Evolutionary conservation across 1,284 basidiomycete species (phyloP).

Genomic region (Athelia sp.): DNA sequence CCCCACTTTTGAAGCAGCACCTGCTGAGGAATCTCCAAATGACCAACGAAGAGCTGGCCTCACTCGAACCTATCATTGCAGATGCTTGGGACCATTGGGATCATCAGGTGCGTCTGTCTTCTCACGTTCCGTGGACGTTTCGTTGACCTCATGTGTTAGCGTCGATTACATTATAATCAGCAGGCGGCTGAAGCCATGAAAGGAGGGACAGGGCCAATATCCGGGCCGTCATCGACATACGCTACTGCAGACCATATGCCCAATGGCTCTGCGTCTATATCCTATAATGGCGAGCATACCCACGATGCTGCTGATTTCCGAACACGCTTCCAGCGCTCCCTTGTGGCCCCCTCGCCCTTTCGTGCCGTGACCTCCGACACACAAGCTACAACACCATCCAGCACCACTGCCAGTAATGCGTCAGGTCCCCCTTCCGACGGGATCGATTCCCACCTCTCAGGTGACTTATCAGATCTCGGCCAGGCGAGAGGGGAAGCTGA

Average conservation of each 20-base stretch:
- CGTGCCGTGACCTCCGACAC: conserved; percentile 12
- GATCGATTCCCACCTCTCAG: too few relatives aligned
- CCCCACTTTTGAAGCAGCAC: conserved; percentile 67
- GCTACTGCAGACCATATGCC: conserved; percentile 22
- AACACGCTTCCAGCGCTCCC: conserved; percentile 61
- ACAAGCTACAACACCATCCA: not conserved
- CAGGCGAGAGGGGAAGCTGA: conserved; percentile 19
- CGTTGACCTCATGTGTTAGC: conserved; percentile 33
- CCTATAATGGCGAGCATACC: conserved; percentile 13
- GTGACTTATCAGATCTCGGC: conserved; percentile 13
- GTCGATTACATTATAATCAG: conserved; percentile 61
- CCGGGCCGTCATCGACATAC: conserved; percentile 27
- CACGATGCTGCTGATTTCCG: conserved; percentile 53
- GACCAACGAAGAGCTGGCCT: conserved; percentile 72
- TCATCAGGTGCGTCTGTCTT: conserved; percentile 49
- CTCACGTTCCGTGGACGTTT: conserved; percentile 7
- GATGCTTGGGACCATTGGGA: conserved; percentile 82
- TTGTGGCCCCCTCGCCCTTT: conserved; percentile 65
- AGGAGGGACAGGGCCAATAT: conserved; percentile 23
- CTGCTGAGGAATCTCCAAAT: conserved; percentile 65
- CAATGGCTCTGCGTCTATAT: conserved; percentile 19
- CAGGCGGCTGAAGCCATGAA: conserved; percentile 40
- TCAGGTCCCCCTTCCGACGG: not conserved
- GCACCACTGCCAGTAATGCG: not conserved
- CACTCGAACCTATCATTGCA: conserved; percentile 71